Evolutionary conservation across 139 green algal genomes (phyloP).

Genomic region (Micractinium conductrix): DNA sequence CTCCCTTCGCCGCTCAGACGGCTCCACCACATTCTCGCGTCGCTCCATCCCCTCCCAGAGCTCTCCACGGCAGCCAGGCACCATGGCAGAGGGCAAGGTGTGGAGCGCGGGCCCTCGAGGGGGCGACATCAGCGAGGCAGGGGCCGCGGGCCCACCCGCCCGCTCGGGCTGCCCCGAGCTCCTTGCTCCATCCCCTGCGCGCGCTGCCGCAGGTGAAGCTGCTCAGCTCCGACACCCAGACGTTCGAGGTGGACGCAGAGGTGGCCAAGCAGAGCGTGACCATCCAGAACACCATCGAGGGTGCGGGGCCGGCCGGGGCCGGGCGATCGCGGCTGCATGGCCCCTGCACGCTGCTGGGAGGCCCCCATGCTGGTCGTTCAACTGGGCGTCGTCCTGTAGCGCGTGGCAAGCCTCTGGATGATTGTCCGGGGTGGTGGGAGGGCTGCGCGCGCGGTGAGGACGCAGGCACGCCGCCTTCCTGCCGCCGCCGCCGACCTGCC

Average conservation of each 20-base stretch:
- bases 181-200: background rate
- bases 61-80: too few species aligned
- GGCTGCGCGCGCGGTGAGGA: background rate
- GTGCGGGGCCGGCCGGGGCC: conserved; percentile 29
- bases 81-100: conserved; percentile 2
- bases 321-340: background rate
- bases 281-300: conserved; percentile 89
- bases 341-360: background rate
- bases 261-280: conserved; percentile 80
- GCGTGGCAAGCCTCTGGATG: too few species aligned
- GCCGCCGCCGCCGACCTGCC: background rate
- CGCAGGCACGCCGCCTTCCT: background rate
- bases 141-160: background rate
- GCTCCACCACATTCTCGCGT: too few species aligned
- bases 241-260: conserved; percentile 78
- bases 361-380: background rate
- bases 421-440: background rate
- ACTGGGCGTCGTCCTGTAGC: background rate
- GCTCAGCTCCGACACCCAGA: conserved; percentile 58
- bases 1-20: too few species aligned
- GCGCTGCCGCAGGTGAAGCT: conserved; percentile 62
- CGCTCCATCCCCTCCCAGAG: too few species aligned
- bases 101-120: background rate
- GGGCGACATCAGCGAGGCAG: background rate
- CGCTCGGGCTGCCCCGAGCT: background rate